A percentile compares a stretch with the other conserved stretches of the same genome.
Conservation (phyloP, 1,139 yeast genomes). For the Hyphopichia burtonii region DNA sequence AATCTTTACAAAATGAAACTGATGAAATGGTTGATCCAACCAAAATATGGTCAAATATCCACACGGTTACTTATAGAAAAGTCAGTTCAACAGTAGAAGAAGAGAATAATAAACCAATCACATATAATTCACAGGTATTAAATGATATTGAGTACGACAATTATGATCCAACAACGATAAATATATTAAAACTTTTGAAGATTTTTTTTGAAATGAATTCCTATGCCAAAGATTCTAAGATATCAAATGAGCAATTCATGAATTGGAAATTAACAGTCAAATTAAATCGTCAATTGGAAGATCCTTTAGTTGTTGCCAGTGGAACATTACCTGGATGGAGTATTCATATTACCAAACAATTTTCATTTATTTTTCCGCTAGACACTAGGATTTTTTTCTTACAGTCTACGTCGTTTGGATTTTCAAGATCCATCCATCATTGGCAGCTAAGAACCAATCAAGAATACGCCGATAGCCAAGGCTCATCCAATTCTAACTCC, state of each 20-base stretch:
- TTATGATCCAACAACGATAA: slow-evolving; percentile 46
- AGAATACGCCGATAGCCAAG: slow-evolving; percentile 28
- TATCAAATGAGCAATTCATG: slow-evolving; percentile 52
- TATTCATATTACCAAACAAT: slow-evolving; percentile 65
- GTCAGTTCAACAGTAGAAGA: slow-evolving; percentile 17
- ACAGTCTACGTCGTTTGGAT: slow-evolving; percentile 89
- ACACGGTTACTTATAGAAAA: slow-evolving; percentile 52
- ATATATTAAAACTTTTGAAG: slow-evolving; percentile 56
- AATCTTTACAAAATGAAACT: slow-evolving; percentile 42
- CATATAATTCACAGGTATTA: slow-evolving; percentile 10
- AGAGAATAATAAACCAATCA: slow-evolving; percentile 13
- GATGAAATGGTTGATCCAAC: slow-evolving; percentile 48
- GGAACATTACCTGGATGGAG: slow-evolving; percentile 89
- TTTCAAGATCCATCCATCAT: slow-evolving; percentile 75
- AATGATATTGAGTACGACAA: slow-evolving; percentile 34
- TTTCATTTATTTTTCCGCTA: slow-evolving; percentile 82
- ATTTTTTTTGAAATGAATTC: slow-evolving; percentile 50
- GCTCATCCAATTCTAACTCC: slow-evolving; percentile 8
- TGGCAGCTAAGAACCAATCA: slow-evolving; percentile 64
- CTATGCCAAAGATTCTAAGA: slow-evolving; percentile 23
- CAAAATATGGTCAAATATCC: slow-evolving; percentile 57
- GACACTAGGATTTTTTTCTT: slow-evolving; percentile 77
- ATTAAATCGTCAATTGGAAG: slow-evolving; percentile 83
- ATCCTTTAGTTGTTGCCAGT: slow-evolving; percentile 84
- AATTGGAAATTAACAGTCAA: slow-evolving; percentile 87